Evolutionary conservation across 106 monocot species (phyloP).

Genomic region (Phalaenopsis aphrodite): DNA sequence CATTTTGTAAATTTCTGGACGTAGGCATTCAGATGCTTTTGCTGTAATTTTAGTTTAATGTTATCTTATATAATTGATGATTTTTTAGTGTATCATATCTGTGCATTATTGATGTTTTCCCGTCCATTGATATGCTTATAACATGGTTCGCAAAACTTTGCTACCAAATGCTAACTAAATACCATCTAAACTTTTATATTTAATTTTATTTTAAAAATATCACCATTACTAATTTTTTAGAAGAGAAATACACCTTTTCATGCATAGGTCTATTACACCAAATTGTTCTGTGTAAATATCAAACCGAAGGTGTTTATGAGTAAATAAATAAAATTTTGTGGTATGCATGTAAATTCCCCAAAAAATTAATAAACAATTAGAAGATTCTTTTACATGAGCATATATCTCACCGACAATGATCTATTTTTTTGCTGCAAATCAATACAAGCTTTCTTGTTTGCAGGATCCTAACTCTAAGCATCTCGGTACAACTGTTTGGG

Average conservation of each 20-base stretch:
- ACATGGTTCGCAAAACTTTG: neutral
- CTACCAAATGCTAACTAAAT: neutral
- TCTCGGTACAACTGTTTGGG: conserved; percentile 97
- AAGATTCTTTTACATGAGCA: neutral
- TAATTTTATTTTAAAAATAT: no score
- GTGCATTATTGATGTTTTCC: neutral
- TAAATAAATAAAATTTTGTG: no score
- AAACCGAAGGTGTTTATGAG: no score
- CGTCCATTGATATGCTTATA: neutral
- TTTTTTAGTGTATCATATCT: neutral
- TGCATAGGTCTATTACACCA: no score
- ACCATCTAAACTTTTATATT: no score
- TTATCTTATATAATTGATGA: neutral
- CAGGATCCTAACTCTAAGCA: conserved; percentile 99
- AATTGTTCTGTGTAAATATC: no score
- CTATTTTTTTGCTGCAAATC: neutral
- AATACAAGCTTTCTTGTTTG: neutral
- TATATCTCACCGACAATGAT: neutral
- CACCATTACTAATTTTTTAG: no score
- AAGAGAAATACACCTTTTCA: no score
- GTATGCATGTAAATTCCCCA: no score
- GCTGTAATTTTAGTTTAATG: neutral
- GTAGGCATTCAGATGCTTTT: neutral
- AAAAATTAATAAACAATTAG: neutral
- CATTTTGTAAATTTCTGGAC: neutral